Base-by-base conservation (phyloP, 257 asterid species). In the Pogostemon cablin region DNA sequence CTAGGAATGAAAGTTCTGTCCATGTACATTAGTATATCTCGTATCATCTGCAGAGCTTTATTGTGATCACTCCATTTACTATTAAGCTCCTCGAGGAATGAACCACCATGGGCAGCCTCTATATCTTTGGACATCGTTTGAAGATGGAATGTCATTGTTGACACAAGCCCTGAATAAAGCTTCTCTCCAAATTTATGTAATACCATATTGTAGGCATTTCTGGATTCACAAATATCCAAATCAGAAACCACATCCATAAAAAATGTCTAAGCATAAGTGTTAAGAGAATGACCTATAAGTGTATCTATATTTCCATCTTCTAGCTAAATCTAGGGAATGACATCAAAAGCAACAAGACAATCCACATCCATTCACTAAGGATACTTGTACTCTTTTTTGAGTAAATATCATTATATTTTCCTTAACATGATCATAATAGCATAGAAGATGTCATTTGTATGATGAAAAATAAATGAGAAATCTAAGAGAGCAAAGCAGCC, bases 201-300 rank as follows among this genome's bases (percentile, higher is more conserved):
- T 37, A 91, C 95, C 98, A 91, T 91, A 70, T 89, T 87, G 82
- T 89, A 89, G 44, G 96, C 96, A 87, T 86, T 89, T 79, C 98
- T 91, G 89, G 38, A 69, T 62, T 62, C 74, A 75, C 37, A 66
- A 80, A 75, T 53, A 37, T 48, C 56, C 65, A 66, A 56, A 67
- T 82, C 75, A 80, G 72, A 67, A 61, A 61, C 17, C 20, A 54
- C 12, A 38, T 43, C 49, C 15, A 35, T 67, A 41, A 44, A 53
- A 63, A 34, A 56, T 55, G 9, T 4, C 58, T 37, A 43, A 12
- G 50, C 38, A 12, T 7, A 52, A 43, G 41, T 4, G 38, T 62
- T 63, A 58, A 52, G 57, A 12, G 10, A 12, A 50, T 20, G 32
- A 50, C 12, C 3, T n/a, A n/a, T 50, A 9, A 58, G 47, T 12